phyloP scores from a whole-genome alignment of 1,284 basidiomycete genomes.

The Paramarasmius palmivorus region DNA sequence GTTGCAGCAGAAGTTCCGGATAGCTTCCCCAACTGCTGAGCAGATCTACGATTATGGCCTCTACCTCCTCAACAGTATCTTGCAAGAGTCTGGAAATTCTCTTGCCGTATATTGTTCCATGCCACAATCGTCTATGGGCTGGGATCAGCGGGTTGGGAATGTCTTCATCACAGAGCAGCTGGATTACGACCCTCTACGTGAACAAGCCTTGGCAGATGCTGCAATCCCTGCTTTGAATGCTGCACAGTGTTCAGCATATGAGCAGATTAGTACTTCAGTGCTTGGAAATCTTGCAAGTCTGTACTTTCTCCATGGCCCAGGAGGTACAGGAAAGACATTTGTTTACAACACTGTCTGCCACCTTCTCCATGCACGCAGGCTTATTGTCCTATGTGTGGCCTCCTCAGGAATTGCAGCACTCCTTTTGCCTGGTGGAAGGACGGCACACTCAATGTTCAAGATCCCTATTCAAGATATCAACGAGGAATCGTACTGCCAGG shows the following conservation, averaged over 20 bases:
- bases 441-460: constrained; percentile 8
- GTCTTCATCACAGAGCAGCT: constrained; percentile 38
- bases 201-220: constrained; percentile 27
- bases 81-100: constrained; percentile 21
- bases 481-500: constrained; percentile 30
- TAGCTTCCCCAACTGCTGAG: constrained; percentile 18
- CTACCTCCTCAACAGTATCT: constrained; percentile 25
- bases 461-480: constrained; percentile 12
- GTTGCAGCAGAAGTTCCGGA: too few relatives aligned
- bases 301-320: constrained; percentile 29
- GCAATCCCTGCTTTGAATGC: too few relatives aligned
- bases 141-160: constrained; percentile 29
- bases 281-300: constrained; percentile 19
- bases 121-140: constrained; percentile 24
- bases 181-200: constrained; percentile 26
- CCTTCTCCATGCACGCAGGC: constrained; percentile 22
- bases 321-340: constrained; percentile 52
- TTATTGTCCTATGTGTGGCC: constrained; percentile 27
- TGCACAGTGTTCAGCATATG: too few relatives aligned
- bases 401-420: constrained; percentile 17
- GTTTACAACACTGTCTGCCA: constrained; percentile 40
- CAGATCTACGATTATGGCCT: constrained; percentile 36
- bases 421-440: constrained; percentile 12
- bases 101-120: constrained; percentile 23
- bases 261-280: too few relatives aligned